A percentile compares a stretch with the other conserved stretches of the same genome.
These are phyloP conservation scores for Pogostemon cablin DNA, from an alignment of 257 asterid species.

Conservation along the genomic window DNA sequence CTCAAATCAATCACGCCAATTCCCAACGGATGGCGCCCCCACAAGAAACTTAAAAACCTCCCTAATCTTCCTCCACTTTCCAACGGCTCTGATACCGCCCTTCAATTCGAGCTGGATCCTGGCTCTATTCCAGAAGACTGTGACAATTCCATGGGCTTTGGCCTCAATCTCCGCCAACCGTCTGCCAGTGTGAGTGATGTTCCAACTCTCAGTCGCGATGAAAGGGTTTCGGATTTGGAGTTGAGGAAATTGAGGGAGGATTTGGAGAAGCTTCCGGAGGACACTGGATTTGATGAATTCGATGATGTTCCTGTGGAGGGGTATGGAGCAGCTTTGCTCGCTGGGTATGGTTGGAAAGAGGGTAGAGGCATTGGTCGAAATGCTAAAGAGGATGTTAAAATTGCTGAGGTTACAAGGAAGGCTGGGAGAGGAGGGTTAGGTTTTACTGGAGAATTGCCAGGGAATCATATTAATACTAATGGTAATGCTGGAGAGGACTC, in stretches of 20 bases:
- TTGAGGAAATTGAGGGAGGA: conserved; percentile 63
- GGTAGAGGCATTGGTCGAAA: conserved; percentile 80
- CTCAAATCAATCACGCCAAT: conserved; percentile 54
- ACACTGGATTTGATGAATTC: conserved; percentile 35
- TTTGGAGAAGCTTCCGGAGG: conserved; percentile 62
- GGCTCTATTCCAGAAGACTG: conserved; percentile 42
- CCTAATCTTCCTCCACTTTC: conserved; percentile 50
- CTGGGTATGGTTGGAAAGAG: conserved; percentile 86
- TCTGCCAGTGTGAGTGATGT: conserved; percentile 11
- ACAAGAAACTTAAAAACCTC: conserved; percentile 31
- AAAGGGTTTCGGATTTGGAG: conserved; percentile 43
- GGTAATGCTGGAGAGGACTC: conserved; percentile 33
- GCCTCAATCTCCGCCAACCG: conserved; percentile 68
- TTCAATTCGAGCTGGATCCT: conserved; percentile 64
- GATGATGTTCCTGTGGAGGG: conserved; percentile 79
- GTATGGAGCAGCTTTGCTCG: conserved; percentile 64
- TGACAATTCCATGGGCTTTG: conserved; percentile 50
- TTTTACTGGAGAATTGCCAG: conserved; percentile 43
- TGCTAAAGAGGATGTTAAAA: conserved; percentile 65
- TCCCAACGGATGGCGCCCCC: conserved; percentile 67
- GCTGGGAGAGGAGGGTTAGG: conserved; percentile 85
- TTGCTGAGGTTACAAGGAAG: conserved; percentile 52
- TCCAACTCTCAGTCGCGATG: conserved; percentile 12
- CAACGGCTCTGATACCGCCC: conserved; percentile 38
- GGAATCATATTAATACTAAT: conserved; percentile 22